phyloP scores from a whole-genome alignment of 2,329 filamentous ascomycete species.

The Trichoderma arundinaceum region DNA sequence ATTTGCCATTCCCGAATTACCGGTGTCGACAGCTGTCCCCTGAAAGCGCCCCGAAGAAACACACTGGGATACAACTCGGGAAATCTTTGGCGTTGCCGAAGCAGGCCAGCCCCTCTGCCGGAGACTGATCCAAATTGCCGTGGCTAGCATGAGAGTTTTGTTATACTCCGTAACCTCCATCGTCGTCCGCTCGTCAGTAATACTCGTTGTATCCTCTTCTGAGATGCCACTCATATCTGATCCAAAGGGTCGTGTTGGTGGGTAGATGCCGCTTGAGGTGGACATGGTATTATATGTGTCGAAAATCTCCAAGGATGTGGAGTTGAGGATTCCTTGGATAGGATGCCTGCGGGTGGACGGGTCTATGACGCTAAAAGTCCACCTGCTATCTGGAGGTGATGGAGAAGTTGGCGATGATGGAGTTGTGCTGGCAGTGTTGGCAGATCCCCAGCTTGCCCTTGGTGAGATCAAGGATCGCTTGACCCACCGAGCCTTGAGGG shows the following conservation, averaged over 20 bases:
- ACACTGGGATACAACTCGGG: conserved; percentile 38
- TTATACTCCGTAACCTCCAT: conserved; percentile 43
- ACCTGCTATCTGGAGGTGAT: conserved; percentile 57
- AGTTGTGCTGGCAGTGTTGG: conserved; percentile 33
- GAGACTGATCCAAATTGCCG: conserved; percentile 48
- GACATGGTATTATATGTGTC: conserved; percentile 68
- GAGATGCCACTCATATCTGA: conserved; percentile 36
- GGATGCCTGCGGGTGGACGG: conserved; percentile 72
- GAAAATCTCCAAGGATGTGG: conserved; percentile 68
- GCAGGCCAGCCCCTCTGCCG: conserved; percentile 46
- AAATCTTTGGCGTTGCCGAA: conserved; percentile 41
- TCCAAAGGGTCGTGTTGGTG: conserved; percentile 50
- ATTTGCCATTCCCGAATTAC: not conserved
- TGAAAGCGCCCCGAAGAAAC: conserved; percentile 30
- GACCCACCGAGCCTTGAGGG: conserved; percentile 72
- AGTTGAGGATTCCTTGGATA: conserved; percentile 71
- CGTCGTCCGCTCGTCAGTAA: conserved; percentile 42
- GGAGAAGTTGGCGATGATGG: conserved; percentile 38
- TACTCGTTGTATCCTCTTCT: conserved; percentile 33
- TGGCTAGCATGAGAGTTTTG: conserved; percentile 48
- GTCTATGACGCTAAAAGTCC: conserved; percentile 79
- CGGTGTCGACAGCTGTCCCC: conserved; percentile 32
- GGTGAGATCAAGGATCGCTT: conserved; percentile 47
- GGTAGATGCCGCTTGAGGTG: conserved; percentile 54
- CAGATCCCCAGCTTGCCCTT: conserved; percentile 33